Evolutionary conservation across 2,329 filamentous ascomycete species (phyloP).

Genomic region (Cladosporium sp.): DNA sequence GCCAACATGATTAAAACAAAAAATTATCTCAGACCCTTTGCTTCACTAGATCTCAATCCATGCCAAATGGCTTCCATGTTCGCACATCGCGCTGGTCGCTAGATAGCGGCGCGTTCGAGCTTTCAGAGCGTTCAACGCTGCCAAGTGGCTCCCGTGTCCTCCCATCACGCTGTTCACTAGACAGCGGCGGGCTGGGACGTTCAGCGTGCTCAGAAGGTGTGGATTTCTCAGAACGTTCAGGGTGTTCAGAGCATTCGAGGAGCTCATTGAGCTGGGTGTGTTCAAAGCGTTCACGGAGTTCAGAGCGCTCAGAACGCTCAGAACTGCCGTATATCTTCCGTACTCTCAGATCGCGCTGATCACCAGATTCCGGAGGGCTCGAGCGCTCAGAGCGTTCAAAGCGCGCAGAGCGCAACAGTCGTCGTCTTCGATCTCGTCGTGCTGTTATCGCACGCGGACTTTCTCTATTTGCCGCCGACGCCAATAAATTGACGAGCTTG

Average conservation of each 20-base stretch:
- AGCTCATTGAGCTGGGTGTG: not conserved
- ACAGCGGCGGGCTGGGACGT: not conserved
- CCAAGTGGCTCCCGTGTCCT: not conserved
- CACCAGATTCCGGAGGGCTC: not conserved
- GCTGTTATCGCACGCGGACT: not conserved
- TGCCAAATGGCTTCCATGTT: not conserved
- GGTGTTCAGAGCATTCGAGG: not conserved
- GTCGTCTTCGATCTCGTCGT: not conserved
- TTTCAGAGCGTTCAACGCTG: not conserved
- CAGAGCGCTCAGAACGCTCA: not conserved
- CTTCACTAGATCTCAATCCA: not conserved
- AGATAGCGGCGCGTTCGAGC: not conserved
- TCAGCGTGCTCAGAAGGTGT: not conserved
- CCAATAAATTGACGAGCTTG: constrained; percentile 24
- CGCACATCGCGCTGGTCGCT: not conserved
- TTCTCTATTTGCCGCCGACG: not conserved
- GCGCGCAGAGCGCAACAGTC: not conserved
- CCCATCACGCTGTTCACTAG: not conserved
- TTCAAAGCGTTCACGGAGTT: not conserved
- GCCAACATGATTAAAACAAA: not conserved
- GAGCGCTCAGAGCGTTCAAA: not conserved
- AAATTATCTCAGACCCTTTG: not conserved
- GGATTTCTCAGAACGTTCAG: not conserved
- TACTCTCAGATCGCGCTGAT: not conserved
- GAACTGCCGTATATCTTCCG: not conserved